Percentiles rank a stretch among this genome's conserved stretches.
Evolutionary conservation across 208 protist genomes (phyloP).

Genomic region (Baffinella frigidus): DNA sequence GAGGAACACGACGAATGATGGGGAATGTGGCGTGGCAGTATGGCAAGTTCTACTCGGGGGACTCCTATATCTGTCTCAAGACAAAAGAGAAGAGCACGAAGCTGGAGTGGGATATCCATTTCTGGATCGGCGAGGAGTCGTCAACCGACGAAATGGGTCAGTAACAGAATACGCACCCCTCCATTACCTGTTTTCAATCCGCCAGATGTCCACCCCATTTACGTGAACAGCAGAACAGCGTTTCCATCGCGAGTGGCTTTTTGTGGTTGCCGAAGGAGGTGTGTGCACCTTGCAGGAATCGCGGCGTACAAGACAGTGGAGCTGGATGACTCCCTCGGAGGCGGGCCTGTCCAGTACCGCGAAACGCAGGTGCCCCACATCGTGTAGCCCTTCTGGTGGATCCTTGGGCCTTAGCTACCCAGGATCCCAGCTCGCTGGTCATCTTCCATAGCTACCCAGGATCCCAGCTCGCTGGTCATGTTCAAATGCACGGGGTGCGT

Average conservation of each 20-base stretch:
- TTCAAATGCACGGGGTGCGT: neutral
- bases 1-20: no score
- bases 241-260: no score
- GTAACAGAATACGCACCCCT: no score
- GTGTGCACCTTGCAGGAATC: conserved; percentile 21
- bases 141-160: conserved; percentile 61
- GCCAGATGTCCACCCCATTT: no score
- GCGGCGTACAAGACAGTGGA: conserved; percentile 68
- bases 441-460: no score
- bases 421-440: neutral
- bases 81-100: neutral
- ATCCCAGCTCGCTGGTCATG: neutral
- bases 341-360: conserved; percentile 63
- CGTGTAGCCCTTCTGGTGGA: no score
- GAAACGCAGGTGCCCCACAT: neutral
- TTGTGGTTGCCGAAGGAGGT: no score
- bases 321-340: conserved; percentile 66
- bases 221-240: no score
- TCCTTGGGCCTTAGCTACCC: no score
- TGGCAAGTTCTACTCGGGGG: neutral
- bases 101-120: conserved; percentile 58
- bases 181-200: no score
- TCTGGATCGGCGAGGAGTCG: conserved; percentile 65
- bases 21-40: no score
- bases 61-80: conserved; percentile 26